Evolutionary conservation across 306 rosid species (phyloP).

Genomic region (Fragaria vesca): DNA sequence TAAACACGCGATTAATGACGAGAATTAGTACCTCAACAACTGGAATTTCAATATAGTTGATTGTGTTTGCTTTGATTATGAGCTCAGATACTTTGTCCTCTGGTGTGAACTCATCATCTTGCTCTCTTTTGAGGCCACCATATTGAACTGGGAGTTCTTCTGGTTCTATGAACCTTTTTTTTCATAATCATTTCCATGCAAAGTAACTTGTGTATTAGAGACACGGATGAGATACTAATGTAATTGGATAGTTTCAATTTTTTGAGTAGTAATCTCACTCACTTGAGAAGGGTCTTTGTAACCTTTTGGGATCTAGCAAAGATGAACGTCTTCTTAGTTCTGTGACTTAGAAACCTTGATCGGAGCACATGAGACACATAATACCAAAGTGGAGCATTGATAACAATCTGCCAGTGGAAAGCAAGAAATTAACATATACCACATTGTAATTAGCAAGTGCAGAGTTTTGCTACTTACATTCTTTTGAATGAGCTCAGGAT

Average conservation of each 20-base stretch:
- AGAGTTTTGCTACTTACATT: conserved; percentile 19
- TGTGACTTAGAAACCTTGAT: conserved; percentile 48
- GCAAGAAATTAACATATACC: not conserved
- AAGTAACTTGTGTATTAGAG: conserved; percentile 5
- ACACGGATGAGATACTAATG: not conserved
- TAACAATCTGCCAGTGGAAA: conserved; percentile 47
- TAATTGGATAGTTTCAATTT: not conserved
- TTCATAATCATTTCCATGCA: not conserved
- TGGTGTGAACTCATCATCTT: conserved; percentile 54
- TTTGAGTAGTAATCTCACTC: conserved; percentile 18
- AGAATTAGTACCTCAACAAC: conserved; percentile 44
- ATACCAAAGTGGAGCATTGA: conserved; percentile 83
- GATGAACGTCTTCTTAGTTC: conserved; percentile 52
- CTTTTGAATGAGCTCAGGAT: conserved; percentile 62
- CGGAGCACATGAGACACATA: conserved; percentile 52
- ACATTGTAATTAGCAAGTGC: not conserved
- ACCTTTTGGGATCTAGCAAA: conserved; percentile 57
- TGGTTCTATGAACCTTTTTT: conserved; percentile 56
- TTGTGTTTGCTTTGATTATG: conserved; percentile 42
- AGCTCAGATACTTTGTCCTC: conserved; percentile 50
- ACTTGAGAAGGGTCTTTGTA: conserved; percentile 76
- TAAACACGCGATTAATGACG: not conserved
- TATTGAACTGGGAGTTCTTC: conserved; percentile 70
- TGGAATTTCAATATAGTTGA: conserved; percentile 49
- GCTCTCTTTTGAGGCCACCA: conserved; percentile 80